Conservation (phyloP, 129 eudicot species). For the Helianthus annuus region DNA sequence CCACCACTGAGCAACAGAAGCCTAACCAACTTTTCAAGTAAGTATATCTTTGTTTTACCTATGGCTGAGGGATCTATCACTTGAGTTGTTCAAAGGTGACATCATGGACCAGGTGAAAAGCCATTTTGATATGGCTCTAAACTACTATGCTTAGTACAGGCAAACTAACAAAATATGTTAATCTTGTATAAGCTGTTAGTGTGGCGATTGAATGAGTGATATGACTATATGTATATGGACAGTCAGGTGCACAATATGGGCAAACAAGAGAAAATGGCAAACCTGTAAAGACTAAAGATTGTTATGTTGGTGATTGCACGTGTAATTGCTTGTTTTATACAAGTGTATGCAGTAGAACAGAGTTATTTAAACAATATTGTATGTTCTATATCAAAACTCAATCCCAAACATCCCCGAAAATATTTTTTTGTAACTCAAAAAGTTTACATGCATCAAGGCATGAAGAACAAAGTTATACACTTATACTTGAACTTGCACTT, state of each 20-base stretch:
- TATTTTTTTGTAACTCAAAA: too few species aligned
- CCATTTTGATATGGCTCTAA: not conserved
- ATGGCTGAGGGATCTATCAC: not conserved
- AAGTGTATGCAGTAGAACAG: not conserved
- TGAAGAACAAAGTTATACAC: not conserved
- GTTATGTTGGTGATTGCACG: not conserved
- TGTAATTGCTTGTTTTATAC: not conserved
- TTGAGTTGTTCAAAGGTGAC: not conserved
- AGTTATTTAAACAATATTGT: not conserved
- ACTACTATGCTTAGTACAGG: not conserved
- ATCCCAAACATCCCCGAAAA: not conserved
- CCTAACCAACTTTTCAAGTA: not conserved
- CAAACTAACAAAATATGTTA: not conserved
- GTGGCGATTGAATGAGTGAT: not conserved
- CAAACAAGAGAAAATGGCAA: not conserved
- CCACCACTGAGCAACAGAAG: not conserved
- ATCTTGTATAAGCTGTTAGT: not conserved
- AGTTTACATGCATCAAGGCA: not conserved
- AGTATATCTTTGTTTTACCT: not conserved
- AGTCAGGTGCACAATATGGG: not conserved
- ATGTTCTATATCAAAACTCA: not conserved
- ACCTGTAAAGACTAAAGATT: not conserved
- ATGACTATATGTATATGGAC: not conserved
- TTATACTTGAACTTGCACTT: too few species aligned
- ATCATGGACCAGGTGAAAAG: not conserved